Evolutionary conservation across 2,329 filamentous ascomycete species (phyloP), one percentile per base, ranked within the genome.

Genomic region (Proliferodiscus dingleyae): DNA sequence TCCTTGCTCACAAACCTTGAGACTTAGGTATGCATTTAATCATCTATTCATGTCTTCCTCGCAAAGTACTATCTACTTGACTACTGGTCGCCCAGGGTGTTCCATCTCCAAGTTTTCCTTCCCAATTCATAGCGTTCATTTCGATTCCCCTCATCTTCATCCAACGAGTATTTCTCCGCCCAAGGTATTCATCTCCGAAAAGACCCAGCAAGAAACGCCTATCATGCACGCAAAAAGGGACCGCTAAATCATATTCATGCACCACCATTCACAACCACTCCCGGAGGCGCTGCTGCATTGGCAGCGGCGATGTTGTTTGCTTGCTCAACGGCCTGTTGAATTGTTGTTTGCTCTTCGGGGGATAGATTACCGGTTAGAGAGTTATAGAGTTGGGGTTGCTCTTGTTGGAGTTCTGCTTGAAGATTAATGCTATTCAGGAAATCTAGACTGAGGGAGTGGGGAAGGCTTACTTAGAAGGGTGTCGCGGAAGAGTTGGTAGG

Each of bases 361-460:
- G 79, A 82, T 32, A 97, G 78, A 50, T 88, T 85, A 56, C 84
- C 81, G 18, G 88, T 89, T 47, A 98, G 74, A 48, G 75, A 83
- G 34, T 83, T 73, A 65, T 97, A 98, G 56, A 95, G 84, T 56
- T 90, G 85, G 13, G 91, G 90, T 62, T 96, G 89, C 59, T 90
- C 85, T 70, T 85, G 83, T 78, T 96, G 89, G 63, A 97, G 79
- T 67, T 80, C 89, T 95, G 63, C 39, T 42, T 41, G n/a, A n/a
- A n/a, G n/a, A 4, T 9, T 15, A 21, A 53, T 50, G 56, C 50
- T 41, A 41, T 16, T 23, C 16, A 49, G 16, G 36, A 46, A 18
- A 23, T 24, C n/a, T n/a, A n/a, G 15, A 21, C 41, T n/a, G 8
- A 2, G 16, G 21, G 19, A 7, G 13, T 4, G 13, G 39, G 5